Evolutionary conservation across 139 green algal species (phyloP), one percentile per base, ranked within the genome.

Genomic region (Picochlorum sp.): DNA sequence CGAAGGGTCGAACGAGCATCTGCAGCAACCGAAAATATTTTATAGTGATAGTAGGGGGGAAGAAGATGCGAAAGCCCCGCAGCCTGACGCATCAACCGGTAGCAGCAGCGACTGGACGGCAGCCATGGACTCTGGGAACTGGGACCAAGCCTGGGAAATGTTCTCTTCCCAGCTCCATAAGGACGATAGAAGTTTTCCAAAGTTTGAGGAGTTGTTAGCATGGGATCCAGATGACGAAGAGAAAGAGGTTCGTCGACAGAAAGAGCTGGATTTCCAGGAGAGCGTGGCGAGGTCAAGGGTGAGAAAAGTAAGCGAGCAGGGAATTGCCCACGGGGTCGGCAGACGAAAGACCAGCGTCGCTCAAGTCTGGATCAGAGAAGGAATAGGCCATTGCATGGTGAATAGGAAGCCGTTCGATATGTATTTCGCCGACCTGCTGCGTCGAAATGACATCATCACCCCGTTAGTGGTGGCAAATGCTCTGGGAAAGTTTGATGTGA

Each of bases 391-490:
- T 6, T 73, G 96, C 4, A 62, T 72, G 6, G 72, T 97, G 26
- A 97, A 97, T 74, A 66, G 75, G 14, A 57, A 65, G n/a, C 76
- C 78, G 0, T 58, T 87, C 1, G 78, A 89, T 57, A 49, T 52
- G 1, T 92, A 92, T 71, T 96, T 97, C 45, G 34, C 58, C 2
- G 65, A 83, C 45, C 28, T 91, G n/a, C 4, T 56, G 15, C 37
- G 71, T 20, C 76, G 90, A 44, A 63, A 69, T 49, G 60, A 88
- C 62, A 66, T 90, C n/a, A 69, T 95, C 44, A 49, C 80, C 60
- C 91, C 90, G 30, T 86, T 97, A n/a, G 81, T 96, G 38, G n/a
- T 73, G 9, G 88, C 86, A 1, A 63, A 55, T 30, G 80, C 77
- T 2, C 51, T 84, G 54, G 81, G 77, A 3, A 16, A 26, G 23